These are phyloP conservation scores for Ustilago shanxiensis DNA, from an alignment of 1,284 basidiomycete genomes.

Conservation along the genomic window DNA sequence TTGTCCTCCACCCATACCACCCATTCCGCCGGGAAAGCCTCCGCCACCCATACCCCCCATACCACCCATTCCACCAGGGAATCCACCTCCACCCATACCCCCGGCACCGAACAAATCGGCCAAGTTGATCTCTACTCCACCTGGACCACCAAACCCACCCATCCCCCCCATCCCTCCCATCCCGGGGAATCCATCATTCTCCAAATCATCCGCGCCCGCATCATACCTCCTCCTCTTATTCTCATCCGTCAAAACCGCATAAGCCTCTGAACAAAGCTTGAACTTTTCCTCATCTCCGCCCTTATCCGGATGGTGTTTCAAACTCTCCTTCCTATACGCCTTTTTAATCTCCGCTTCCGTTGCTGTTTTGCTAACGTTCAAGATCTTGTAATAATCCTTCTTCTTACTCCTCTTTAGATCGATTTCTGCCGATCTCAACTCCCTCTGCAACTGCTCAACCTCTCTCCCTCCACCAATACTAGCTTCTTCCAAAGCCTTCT, in stretches of 20 bases:
- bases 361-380: constrained; percentile 82
- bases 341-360: constrained; percentile 85
- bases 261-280: constrained; percentile 68
- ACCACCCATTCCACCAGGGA: constrained; percentile 49
- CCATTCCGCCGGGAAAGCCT: constrained; percentile 41
- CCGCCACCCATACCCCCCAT: constrained; percentile 54
- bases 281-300: constrained; percentile 70
- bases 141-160: constrained; percentile 55
- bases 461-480: constrained; percentile 71
- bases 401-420: constrained; percentile 67
- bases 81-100: constrained; percentile 48
- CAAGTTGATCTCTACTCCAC: constrained; percentile 62
- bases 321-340: constrained; percentile 62
- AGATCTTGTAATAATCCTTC: constrained; percentile 80
- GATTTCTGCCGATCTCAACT: constrained; percentile 71
- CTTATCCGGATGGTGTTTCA: constrained; percentile 70
- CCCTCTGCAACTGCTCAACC: constrained; percentile 76
- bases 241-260: constrained; percentile 62
- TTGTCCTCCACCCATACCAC: constrained; percentile 38
- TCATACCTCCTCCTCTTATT: constrained; percentile 67
- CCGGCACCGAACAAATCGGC: constrained; percentile 66
- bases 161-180: constrained; percentile 3
- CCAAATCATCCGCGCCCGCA: constrained; percentile 65
- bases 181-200: constrained; percentile 51
- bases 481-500: constrained; percentile 78